Percentiles rank a stretch among this genome's conserved stretches.
Evolutionary conservation across 495 filamentous ascomycete genomes (phyloP).

Genomic region (Rhypophila decipiens): DNA sequence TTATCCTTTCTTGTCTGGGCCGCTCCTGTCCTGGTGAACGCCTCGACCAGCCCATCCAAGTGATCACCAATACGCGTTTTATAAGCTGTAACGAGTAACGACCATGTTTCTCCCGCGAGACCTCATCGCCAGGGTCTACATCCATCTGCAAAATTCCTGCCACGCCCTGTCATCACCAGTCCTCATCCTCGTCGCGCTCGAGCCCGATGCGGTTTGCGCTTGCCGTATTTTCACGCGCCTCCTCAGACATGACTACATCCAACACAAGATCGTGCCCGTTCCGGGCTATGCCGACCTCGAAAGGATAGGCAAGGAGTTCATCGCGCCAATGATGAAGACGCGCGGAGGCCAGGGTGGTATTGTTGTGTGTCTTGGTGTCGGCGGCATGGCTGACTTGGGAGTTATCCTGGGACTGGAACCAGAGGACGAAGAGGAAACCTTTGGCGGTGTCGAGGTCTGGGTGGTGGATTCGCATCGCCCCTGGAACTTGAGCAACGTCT

Average conservation of each 20-base stretch:
- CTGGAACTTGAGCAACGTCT: conserved; percentile 93
- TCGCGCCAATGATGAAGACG: conserved; percentile 73
- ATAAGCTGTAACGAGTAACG: background rate
- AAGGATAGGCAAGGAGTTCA: conserved; percentile 65
- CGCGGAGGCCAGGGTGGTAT: conserved; percentile 77
- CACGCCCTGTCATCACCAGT: conserved; percentile 82
- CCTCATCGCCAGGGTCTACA: conserved; percentile 84
- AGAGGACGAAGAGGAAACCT: conserved; percentile 53
- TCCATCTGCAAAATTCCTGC: conserved; percentile 71
- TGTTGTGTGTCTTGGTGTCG: conserved; percentile 87
- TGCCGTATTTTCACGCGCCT: conserved; percentile 87
- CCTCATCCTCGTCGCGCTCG: conserved; percentile 87
- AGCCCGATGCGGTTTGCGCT: conserved; percentile 92
- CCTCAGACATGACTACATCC: conserved; percentile 92
- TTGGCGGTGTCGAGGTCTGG: conserved; percentile 82
- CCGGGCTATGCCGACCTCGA: conserved; percentile 86
- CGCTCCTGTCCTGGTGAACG: no score
- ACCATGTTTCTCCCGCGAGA: conserved; percentile 90
- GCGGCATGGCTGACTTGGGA: conserved; percentile 81
- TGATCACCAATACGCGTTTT: no score
- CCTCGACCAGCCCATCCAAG: no score
- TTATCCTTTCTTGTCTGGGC: no score
- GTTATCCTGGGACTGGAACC: conserved; percentile 60
- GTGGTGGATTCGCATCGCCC: conserved; percentile 84
- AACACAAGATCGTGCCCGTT: conserved; percentile 95